phyloP scores from a whole-genome alignment of 2,329 filamentous ascomycete genomes.

The Apiospora pterosperma region DNA sequence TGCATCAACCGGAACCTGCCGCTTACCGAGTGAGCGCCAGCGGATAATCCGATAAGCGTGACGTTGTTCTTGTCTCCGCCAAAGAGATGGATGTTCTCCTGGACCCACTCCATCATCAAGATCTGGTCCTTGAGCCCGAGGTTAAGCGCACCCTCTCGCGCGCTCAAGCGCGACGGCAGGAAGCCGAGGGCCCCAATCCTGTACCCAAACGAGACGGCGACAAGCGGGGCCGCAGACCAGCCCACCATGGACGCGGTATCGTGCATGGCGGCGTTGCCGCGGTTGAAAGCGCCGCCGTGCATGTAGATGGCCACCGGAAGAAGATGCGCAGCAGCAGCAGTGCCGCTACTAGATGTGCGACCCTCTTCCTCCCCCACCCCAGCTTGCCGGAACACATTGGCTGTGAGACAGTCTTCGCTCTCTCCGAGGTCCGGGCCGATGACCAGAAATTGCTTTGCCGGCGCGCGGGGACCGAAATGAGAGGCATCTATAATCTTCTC shows the following conservation, averaged over 20 bases:
- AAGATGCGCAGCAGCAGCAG: neutral
- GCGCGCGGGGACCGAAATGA: constrained; percentile 19
- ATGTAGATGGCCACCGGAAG: constrained; percentile 38
- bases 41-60: constrained; percentile 45
- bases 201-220: constrained; percentile 48
- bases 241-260: constrained; percentile 49
- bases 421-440: constrained; percentile 15
- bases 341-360: too few species aligned
- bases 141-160: constrained; percentile 52
- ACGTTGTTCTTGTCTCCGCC: constrained; percentile 49
- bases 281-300: constrained; percentile 45
- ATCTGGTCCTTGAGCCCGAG: constrained; percentile 53
- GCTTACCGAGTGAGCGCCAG: constrained; percentile 48
- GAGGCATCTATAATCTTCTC: constrained; percentile 20
- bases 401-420: constrained; percentile 24
- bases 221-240: constrained; percentile 40
- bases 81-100: constrained; percentile 50
- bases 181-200: constrained; percentile 59
- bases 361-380: too few species aligned
- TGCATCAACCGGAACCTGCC: neutral
- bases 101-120: constrained; percentile 49
- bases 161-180: constrained; percentile 46
- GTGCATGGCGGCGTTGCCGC: constrained; percentile 36
- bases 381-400: constrained; percentile 22
- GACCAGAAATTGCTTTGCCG: constrained; percentile 15